A percentile compares a stretch with the other conserved stretches of the same genome.
Conservation (phyloP, 1,284 basidiomycete genomes). For the Ceratobasidium sp. region DNA sequence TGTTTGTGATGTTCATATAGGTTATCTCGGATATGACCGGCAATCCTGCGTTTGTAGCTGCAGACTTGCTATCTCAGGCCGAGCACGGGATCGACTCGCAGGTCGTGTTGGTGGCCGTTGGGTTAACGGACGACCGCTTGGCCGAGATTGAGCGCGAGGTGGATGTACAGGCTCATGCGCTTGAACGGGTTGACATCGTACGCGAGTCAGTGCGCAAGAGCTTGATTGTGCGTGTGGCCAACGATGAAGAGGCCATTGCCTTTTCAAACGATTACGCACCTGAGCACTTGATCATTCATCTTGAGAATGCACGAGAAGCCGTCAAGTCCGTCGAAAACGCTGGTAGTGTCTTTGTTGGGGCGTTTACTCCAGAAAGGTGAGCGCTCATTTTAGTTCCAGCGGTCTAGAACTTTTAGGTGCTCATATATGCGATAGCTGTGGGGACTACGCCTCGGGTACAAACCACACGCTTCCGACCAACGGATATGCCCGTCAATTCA, state of each 20-base stretch:
- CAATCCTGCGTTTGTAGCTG: slow-evolving; percentile 91
- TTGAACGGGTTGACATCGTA: slow-evolving; percentile 90
- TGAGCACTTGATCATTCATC: slow-evolving; percentile 92
- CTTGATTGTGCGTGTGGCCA: slow-evolving; percentile 79
- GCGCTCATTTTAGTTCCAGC: slow-evolving; percentile 40
- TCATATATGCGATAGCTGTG: slow-evolving; percentile 67
- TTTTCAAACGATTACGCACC: slow-evolving; percentile 99
- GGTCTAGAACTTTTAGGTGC: background rate
- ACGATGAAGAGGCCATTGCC: slow-evolving; percentile 75
- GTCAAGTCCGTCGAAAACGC: slow-evolving; percentile 84
- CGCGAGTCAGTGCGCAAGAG: slow-evolving; percentile 91
- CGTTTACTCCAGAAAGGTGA: slow-evolving; percentile 92
- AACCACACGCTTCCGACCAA: slow-evolving; percentile 97
- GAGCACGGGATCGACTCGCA: slow-evolving; percentile 99
- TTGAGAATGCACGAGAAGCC: slow-evolving; percentile 71
- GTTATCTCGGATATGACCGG: slow-evolving; percentile 91
- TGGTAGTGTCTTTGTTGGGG: slow-evolving; percentile 95
- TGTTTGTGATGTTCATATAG: slow-evolving; percentile 51
- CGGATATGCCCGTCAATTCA: slow-evolving; percentile 96
- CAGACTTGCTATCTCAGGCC: slow-evolving; percentile 95
- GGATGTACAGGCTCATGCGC: slow-evolving; percentile 84
- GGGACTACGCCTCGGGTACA: slow-evolving; percentile 98
- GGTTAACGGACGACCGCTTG: slow-evolving; percentile 68
- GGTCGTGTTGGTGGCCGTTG: slow-evolving; percentile 88
- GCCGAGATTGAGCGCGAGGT: slow-evolving; percentile 83